These are phyloP conservation scores for Syncephalastrum racemosum DNA, from an alignment of 371 early-diverging fungal genomes.

Conservation along the genomic window DNA sequence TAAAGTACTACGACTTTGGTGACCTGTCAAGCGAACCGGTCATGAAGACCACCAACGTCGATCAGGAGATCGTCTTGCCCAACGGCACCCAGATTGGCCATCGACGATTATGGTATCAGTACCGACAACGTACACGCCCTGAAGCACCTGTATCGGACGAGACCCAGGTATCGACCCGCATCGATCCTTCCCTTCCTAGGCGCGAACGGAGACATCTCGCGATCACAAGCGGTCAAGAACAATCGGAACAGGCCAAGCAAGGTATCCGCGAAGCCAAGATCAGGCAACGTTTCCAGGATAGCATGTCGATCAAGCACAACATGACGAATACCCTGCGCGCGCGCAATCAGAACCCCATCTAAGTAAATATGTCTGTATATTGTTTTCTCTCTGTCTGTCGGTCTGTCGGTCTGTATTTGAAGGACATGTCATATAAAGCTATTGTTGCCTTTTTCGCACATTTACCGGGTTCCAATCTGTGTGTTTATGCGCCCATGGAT, in stretches of 20 bases:
- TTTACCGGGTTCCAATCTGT: too few species aligned
- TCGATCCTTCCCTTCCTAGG: constrained; percentile 8
- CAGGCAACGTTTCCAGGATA: constrained; percentile 12
- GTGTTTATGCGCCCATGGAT: too few species aligned
- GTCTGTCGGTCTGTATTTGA: too few species aligned
- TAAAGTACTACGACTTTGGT: constrained; percentile 88
- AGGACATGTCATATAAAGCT: too few species aligned
- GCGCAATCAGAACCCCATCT: constrained; percentile 19
- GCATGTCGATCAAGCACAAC: constrained; percentile 17
- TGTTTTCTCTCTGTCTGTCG: too few species aligned
- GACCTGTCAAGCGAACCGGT: constrained; percentile 32
- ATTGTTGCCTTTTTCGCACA: too few species aligned
- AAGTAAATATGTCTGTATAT: background rate
- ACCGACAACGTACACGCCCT: constrained; percentile 63
- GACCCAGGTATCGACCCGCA: background rate
- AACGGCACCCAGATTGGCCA: constrained; percentile 84
- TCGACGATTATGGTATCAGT: constrained; percentile 74
- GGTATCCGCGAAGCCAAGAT: constrained; percentile 9
- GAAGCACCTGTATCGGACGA: constrained; percentile 4
- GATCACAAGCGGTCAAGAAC: constrained; percentile 14
- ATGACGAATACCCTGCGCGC: constrained; percentile 11
- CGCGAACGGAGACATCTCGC: constrained; percentile 19
- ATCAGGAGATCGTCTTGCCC: constrained; percentile 75
- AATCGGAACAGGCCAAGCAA: constrained; percentile 1
- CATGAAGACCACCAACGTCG: constrained; percentile 21